phyloP scores from a whole-genome alignment of 805 yeast genomes.

The Henningerozyma blattae region DNA sequence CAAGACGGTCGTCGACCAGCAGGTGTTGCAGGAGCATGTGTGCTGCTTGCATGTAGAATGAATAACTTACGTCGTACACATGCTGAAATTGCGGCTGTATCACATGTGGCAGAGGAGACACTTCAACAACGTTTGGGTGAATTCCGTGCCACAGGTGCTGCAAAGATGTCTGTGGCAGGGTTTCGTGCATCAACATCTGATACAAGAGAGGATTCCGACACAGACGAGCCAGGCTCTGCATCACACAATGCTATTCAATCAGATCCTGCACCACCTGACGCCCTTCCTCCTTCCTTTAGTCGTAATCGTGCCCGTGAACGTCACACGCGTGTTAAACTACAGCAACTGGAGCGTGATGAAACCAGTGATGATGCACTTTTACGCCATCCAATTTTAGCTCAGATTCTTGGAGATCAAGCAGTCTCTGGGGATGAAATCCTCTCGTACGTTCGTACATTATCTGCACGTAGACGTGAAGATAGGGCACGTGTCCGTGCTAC shows the following conservation, averaged over 20 bases:
- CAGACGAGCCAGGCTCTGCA: conserved; percentile 11
- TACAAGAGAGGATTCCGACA: conserved; percentile 36
- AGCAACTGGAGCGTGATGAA: conserved; percentile 15
- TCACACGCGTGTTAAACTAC: conserved; percentile 26
- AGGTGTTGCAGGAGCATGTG: conserved; percentile 96
- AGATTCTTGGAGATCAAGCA: conserved; percentile 32
- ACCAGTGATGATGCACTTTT: conserved; percentile 29
- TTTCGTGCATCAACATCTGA: too few species aligned
- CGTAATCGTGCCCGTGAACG: conserved; percentile 45
- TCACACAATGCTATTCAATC: too few species aligned
- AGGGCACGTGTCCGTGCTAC: conserved; percentile 18
- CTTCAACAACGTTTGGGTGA: conserved; percentile 83
- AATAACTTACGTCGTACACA: conserved; percentile 87
- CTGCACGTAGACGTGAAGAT: conserved; percentile 19
- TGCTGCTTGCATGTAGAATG: conserved; percentile 91
- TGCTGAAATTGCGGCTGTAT: conserved; percentile 86
- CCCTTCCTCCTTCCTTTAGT: conserved; percentile 67
- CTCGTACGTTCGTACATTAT: conserved; percentile 23
- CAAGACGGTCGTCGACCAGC: conserved; percentile 97
- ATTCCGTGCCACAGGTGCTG: conserved; percentile 68
- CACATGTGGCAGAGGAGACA: conserved; percentile 91
- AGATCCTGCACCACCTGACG: too few species aligned
- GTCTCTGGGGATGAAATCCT: conserved; percentile 35
- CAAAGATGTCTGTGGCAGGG: conserved; percentile 54
- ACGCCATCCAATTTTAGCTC: conserved; percentile 32